Conservation (phyloP, 805 yeast species). For the Huiozyma sinensis region DNA sequence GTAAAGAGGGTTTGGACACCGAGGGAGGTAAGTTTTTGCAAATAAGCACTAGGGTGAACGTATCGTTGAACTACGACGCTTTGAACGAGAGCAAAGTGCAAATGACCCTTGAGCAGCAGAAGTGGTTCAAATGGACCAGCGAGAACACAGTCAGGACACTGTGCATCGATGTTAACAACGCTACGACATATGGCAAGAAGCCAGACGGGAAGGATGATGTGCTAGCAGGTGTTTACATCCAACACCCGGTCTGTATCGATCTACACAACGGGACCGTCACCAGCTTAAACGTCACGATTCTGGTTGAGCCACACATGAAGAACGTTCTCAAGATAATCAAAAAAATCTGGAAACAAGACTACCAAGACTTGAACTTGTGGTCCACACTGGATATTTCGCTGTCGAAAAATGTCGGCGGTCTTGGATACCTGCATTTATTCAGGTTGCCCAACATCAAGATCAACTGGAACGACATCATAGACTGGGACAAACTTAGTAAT, state of each 20-base stretch:
- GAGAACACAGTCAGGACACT: conserved; percentile 12
- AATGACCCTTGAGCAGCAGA: conserved; percentile 6
- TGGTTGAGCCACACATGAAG: conserved; percentile 20
- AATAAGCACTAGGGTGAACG: conserved; percentile 7
- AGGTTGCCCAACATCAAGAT: conserved; percentile 9
- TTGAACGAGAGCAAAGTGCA: conserved; percentile 6
- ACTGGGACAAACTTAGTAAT: conserved; percentile 8
- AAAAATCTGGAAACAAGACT: conserved; percentile 21
- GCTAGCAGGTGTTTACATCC: conserved; percentile 12
- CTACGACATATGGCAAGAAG: conserved; percentile 17
- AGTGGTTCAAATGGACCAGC: conserved; percentile 8
- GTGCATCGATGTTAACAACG: conserved; percentile 19
- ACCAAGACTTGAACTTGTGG: conserved; percentile 17
- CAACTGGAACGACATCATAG: conserved; percentile 16
- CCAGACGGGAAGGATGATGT: conserved; percentile 3
- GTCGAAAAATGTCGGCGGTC: conserved; percentile 7
- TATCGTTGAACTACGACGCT: conserved; percentile 14
- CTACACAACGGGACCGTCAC: conserved; percentile 13
- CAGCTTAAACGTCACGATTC: conserved; percentile 13
- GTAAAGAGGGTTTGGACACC: conserved; percentile 6
- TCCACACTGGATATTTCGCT: conserved; percentile 16
- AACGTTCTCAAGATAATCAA: conserved; percentile 17
- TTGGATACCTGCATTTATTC: conserved; percentile 8
- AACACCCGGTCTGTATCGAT: conserved; percentile 14
- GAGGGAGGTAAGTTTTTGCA: conserved; percentile 17